Percentiles rank a stretch among this genome's conserved stretches.
These are phyloP conservation scores for Populus pruinosa DNA, from an alignment of 345 rosid genomes.

Conservation along the genomic window DNA sequence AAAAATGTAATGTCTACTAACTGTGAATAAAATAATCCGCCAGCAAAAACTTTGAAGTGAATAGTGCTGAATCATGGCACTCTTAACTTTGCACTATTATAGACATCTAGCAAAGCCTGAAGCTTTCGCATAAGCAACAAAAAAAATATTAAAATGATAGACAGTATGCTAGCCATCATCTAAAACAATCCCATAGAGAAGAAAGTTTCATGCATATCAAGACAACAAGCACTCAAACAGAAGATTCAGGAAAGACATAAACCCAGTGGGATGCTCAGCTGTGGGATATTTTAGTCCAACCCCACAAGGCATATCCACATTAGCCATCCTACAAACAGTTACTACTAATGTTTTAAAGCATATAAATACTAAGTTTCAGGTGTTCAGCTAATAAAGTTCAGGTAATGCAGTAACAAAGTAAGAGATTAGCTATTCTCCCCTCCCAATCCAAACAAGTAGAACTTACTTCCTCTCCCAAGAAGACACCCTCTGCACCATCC, in stretches of 20 bases:
- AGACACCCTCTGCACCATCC: slow-evolving; percentile 24
- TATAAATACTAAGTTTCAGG: slow-evolving; percentile 27
- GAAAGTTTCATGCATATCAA: slow-evolving; percentile 9
- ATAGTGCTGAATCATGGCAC: not conserved
- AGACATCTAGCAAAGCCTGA: not conserved
- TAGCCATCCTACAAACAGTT: slow-evolving; percentile 22
- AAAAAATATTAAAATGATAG: not conserved
- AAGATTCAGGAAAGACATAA: slow-evolving; percentile 7
- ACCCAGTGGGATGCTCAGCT: slow-evolving; percentile 18
- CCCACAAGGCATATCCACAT: slow-evolving; percentile 31
- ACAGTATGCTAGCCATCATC: not conserved
- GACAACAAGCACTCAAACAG: slow-evolving; percentile 1
- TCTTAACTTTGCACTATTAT: not conserved
- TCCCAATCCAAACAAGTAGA: slow-evolving; percentile 31
- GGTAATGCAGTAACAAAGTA: slow-evolving; percentile 25
- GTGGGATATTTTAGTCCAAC: slow-evolving; percentile 22
- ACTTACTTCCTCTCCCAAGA: slow-evolving; percentile 52
- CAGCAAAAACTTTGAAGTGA: not conserved
- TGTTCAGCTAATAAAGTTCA: slow-evolving; percentile 16
- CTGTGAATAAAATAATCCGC: not conserved
- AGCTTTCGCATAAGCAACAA: not conserved
- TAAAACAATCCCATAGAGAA: slow-evolving; percentile 1
- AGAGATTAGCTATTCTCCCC: slow-evolving; percentile 25
- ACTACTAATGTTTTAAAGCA: slow-evolving; percentile 28
- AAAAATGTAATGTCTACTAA: not conserved